These are phyloP conservation scores for Onygena corvina DNA, from an alignment of 2,329 filamentous ascomycete genomes.

Conservation along the genomic window DNA sequence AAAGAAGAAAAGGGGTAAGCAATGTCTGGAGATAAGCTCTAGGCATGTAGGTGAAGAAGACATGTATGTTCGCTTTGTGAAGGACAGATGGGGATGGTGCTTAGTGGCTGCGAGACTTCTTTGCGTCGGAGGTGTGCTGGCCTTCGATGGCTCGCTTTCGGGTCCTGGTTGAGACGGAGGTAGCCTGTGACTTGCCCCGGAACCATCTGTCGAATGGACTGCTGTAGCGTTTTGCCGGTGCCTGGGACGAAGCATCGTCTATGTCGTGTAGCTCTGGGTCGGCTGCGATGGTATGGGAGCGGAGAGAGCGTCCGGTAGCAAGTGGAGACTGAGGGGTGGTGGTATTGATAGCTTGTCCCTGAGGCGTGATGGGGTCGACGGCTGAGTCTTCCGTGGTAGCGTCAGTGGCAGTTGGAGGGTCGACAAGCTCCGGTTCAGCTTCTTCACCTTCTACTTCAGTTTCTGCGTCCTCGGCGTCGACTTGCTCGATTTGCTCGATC, in stretches of 20 bases:
- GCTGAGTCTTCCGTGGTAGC: slow-evolving; percentile 12
- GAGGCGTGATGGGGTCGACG: slow-evolving; percentile 19
- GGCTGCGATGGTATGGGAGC: slow-evolving; percentile 23
- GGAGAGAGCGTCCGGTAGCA: slow-evolving; percentile 25
- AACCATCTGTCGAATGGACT: slow-evolving; percentile 34
- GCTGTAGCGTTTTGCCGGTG: slow-evolving; percentile 22
- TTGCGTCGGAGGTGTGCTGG: background rate
- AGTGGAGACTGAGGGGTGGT: slow-evolving; percentile 24
- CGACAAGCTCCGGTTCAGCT: slow-evolving; percentile 13
- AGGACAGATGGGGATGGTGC: background rate
- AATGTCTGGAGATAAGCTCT: too few species aligned
- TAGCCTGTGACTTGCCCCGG: slow-evolving; percentile 23
- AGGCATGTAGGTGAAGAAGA: too few species aligned
- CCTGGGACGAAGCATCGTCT: slow-evolving; percentile 18
- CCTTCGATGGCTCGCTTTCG: slow-evolving; percentile 17
- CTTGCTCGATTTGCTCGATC: too few species aligned
- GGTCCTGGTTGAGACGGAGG: slow-evolving; percentile 25
- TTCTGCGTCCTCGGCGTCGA: slow-evolving; percentile 42
- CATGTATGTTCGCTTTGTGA: background rate
- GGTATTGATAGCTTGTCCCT: slow-evolving; percentile 15
- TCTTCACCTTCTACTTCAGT: slow-evolving; percentile 43
- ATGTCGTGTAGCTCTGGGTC: slow-evolving; percentile 19
- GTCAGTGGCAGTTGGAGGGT: background rate
- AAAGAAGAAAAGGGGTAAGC: background rate
- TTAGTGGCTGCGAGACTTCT: slow-evolving; percentile 12